phyloP scores from a whole-genome alignment of 1,284 basidiomycete species.

The Mrakiaceae sp. region DNA sequence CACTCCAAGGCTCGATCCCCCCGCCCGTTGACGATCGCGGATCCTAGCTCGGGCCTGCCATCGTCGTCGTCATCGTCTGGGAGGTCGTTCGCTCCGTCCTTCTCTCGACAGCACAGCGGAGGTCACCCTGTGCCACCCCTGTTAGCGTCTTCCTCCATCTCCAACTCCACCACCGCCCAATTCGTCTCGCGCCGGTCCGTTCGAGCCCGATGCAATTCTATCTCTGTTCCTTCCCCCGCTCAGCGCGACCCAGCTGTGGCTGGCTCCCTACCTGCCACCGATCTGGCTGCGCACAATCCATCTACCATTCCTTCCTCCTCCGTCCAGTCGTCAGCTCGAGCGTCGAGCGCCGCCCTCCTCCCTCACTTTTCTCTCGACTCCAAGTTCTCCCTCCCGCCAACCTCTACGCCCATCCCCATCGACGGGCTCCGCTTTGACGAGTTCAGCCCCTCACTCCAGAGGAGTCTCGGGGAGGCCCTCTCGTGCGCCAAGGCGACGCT shows the following conservation, averaged over 20 bases:
- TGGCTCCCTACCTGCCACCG: neutral
- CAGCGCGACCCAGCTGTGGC: neutral
- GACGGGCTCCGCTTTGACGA: slow-evolving; percentile 1
- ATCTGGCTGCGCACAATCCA: neutral
- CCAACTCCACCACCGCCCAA: neutral
- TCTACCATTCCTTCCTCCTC: neutral
- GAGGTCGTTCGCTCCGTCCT: neutral
- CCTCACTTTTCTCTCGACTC: slow-evolving; percentile 34
- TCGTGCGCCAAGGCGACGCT: neutral
- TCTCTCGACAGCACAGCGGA: neutral
- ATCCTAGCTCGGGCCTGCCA: neutral
- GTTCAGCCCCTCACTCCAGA: slow-evolving; percentile 2
- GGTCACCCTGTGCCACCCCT: neutral
- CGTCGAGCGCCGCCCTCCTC: slow-evolving; percentile 18
- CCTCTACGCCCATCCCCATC: slow-evolving; percentile 1
- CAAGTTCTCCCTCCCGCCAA: slow-evolving; percentile 28
- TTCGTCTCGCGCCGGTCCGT: slow-evolving; percentile 1
- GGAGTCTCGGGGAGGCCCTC: slow-evolving; percentile 4
- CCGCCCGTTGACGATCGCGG: neutral
- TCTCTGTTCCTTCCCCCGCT: neutral
- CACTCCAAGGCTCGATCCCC: too few relatives aligned
- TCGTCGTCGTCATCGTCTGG: neutral
- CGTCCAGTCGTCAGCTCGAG: neutral
- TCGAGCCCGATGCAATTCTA: slow-evolving; percentile 4
- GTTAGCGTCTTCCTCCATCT: neutral